These are phyloP conservation scores for Herpotrichia juniperi DNA, from an alignment of 2,329 filamentous ascomycete genomes.

Conservation along the genomic window DNA sequence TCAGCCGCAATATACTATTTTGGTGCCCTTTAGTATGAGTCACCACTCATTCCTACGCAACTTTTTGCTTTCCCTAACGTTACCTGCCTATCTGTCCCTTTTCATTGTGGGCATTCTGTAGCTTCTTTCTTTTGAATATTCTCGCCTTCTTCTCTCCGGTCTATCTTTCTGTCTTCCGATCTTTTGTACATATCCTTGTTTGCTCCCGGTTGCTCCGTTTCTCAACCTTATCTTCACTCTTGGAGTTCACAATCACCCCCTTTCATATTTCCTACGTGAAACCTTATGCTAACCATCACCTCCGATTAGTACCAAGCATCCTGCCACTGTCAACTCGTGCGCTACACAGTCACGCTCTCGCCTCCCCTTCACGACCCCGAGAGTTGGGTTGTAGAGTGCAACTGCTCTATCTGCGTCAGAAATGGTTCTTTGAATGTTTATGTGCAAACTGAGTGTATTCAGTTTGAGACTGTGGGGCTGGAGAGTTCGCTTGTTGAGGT, in stretches of 20 bases:
- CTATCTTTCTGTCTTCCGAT: background rate
- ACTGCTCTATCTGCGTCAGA: constrained; percentile 59
- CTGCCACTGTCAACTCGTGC: constrained; percentile 61
- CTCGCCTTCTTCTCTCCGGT: too few relatives aligned
- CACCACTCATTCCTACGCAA: background rate
- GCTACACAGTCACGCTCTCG: constrained; percentile 56
- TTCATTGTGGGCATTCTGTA: too few relatives aligned
- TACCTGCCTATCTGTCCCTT: too few relatives aligned
- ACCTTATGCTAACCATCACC: background rate
- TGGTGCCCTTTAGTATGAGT: background rate
- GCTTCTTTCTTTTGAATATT: too few relatives aligned
- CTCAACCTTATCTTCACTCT: background rate
- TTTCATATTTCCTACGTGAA: background rate
- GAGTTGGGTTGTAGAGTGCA: constrained; percentile 55
- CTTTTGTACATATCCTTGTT: background rate
- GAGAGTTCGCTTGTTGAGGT: constrained; percentile 19
- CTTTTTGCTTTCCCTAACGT: background rate
- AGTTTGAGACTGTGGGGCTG: constrained; percentile 23
- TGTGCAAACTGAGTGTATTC: constrained; percentile 28
- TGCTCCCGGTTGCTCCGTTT: background rate
- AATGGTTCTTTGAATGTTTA: constrained; percentile 59
- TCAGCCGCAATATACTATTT: background rate
- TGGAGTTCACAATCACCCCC: background rate
- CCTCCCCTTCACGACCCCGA: constrained; percentile 55
- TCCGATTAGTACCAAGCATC: constrained; percentile 51